These are phyloP conservation scores for Pyrenochaeta sp. DNA, from an alignment of 2,329 filamentous ascomycete genomes.

Conservation along the genomic window DNA sequence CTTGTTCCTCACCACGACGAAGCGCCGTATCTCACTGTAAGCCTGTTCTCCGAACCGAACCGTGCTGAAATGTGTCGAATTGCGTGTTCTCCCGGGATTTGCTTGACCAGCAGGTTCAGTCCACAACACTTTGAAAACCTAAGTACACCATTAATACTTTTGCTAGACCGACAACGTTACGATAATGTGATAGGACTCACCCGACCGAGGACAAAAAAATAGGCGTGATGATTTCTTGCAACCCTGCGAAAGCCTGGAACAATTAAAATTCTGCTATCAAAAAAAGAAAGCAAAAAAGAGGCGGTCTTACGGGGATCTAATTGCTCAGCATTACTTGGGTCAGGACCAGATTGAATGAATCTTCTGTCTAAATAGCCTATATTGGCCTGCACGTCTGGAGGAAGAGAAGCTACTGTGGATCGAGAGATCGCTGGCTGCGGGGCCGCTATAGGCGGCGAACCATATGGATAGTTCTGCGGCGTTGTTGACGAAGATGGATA, in stretches of 20 bases:
- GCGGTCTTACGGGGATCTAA: constrained; percentile 2
- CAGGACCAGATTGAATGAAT: constrained; percentile 5
- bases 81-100: constrained; percentile 14
- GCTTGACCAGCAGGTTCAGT: constrained; percentile 23
- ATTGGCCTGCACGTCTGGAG: not conserved
- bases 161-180: not conserved
- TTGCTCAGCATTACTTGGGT: not conserved
- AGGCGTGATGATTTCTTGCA: not conserved
- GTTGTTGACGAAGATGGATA: not conserved
- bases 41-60: constrained; percentile 17
- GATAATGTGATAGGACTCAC: not conserved
- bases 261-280: not conserved
- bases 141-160: not conserved
- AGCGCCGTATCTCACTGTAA: constrained; percentile 29
- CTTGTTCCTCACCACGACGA: constrained; percentile 28
- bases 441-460: not conserved
- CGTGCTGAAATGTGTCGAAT: constrained; percentile 25
- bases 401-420: not conserved
- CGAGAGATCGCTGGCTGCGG: not conserved
- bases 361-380: not conserved
- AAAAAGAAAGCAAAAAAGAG: not conserved
- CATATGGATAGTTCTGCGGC: not conserved
- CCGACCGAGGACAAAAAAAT: constrained; percentile 1
- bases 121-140: constrained; percentile 34
- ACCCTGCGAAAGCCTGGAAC: not conserved